Evolutionary conservation across 2,329 filamentous ascomycete species (phyloP), one percentile per base, ranked within the genome.

Genomic region (Aureobasidium lini): DNA sequence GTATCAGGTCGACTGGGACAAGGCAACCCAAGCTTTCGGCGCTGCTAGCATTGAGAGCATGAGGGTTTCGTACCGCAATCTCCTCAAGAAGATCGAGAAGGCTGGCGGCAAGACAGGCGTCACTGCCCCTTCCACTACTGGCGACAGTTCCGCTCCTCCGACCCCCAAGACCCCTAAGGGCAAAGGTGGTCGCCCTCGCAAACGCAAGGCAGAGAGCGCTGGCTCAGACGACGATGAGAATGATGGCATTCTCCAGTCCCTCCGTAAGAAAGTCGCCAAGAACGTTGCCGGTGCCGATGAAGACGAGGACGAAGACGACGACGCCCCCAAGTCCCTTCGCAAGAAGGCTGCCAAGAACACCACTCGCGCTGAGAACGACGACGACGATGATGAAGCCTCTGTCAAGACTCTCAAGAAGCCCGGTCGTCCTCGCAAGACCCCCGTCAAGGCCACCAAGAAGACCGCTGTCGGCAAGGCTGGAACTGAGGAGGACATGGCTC

Each of bases 31-130:
- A 2, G 66, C 66, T 18, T 71, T 63, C 62, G 66, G 64, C 29
- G 63, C 63, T 39, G 64, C 64, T 34, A 66, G 62, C 39, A 62
- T 65, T 29, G 61, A 64, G 1, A 65, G 63, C 63, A 66, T 71
- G 63, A 69, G 64, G 50, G 59, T 61, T 11, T 61, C 57, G 13
- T 40, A 63, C 34, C 39, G 47, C 52, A 67, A 65, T 50, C 46
- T 56, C 10, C 40, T 67, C 34, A 70, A 66, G 65, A 71, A 71
- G 64, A 60, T 71, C 47, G 57, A 65, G 44, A 62, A 63, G 7
- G 65, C 65, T n/a, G 65, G 63, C 28, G 64, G 57, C 42, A 64
- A 64, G 37, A 31, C 54, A 42, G 40, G 36, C n/a, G 39, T 52
- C 16, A 49, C 16, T 11, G 28, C 50, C 18, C 54, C 47, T 4